Percentiles rank a stretch among this genome's conserved stretches.
phyloP scores from a whole-genome alignment of 2,329 filamentous ascomycete genomes.

The Escovopsis weberi region DNA sequence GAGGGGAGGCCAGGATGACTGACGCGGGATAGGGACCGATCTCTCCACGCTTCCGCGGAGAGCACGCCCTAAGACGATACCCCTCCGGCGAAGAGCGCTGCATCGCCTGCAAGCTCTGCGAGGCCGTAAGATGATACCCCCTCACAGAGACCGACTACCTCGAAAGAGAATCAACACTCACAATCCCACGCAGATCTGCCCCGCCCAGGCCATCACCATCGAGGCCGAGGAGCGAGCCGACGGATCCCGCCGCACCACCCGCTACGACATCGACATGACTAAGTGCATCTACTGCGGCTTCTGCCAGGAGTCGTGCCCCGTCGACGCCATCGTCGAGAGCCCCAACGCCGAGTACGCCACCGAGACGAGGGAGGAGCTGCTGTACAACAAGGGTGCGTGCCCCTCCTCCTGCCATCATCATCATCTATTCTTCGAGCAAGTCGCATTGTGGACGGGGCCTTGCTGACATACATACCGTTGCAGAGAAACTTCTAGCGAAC shows the following conservation, averaged over 20 bases:
- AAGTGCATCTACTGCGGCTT: slow-evolving; percentile 99
- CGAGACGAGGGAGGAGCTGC: slow-evolving; percentile 70
- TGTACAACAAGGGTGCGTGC: slow-evolving; percentile 75
- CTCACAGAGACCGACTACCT: not conserved
- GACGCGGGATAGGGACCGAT: slow-evolving; percentile 57
- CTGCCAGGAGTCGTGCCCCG: slow-evolving; percentile 97
- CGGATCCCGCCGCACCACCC: slow-evolving; percentile 83
- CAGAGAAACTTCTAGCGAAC: slow-evolving; percentile 73
- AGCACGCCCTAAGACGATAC: slow-evolving; percentile 92
- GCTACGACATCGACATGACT: slow-evolving; percentile 99
- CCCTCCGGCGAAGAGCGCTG: slow-evolving; percentile 96
- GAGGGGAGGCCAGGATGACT: too few relatives aligned
- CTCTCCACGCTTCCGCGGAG: slow-evolving; percentile 92
- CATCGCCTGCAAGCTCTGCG: slow-evolving; percentile 99
- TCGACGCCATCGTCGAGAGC: slow-evolving; percentile 70
- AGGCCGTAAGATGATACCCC: slow-evolving; percentile 44
- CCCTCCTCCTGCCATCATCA: not conserved
- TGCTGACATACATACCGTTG: slow-evolving; percentile 8
- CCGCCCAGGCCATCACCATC: slow-evolving; percentile 95
- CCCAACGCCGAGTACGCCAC: slow-evolving; percentile 50
- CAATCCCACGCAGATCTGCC: slow-evolving; percentile 52
- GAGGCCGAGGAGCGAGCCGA: slow-evolving; percentile 97
- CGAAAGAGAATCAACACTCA: not conserved
- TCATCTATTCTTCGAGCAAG: not conserved
- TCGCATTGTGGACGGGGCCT: not conserved